Conservation (phyloP, 768 basidiomycete species). For the Leccinum subtestaceum region DNA sequence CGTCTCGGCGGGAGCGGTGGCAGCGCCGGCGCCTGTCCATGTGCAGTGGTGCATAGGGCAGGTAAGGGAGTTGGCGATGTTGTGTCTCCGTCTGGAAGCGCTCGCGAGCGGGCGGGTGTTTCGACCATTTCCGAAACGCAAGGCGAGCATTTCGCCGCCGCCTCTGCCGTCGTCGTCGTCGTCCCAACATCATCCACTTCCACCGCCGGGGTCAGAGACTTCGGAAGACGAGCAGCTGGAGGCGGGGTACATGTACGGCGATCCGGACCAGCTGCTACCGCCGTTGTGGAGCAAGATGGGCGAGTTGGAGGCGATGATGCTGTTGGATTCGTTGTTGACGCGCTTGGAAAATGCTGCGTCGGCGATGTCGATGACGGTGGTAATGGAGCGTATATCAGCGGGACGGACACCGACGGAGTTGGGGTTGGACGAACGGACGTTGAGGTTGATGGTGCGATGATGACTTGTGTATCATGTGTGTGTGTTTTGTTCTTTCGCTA, state of each 20-base stretch:
- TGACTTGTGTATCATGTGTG: not conserved
- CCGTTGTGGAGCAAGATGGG: conserved; percentile 63
- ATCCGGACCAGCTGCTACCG: conserved; percentile 66
- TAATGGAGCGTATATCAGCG: conserved; percentile 20
- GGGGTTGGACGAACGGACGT: conserved; percentile 47
- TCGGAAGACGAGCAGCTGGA: conserved; percentile 25
- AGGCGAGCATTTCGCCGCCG: conserved; percentile 26
- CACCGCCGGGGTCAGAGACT: conserved; percentile 25
- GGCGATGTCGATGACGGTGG: conserved; percentile 20
- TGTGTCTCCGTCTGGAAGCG: conserved; percentile 80
- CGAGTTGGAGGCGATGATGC: conserved; percentile 67
- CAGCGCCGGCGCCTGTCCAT: conserved; percentile 2
- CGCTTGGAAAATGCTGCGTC: conserved; percentile 74
- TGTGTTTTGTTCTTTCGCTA: not conserved
- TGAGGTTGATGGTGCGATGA: conserved; percentile 34
- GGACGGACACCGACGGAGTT: conserved; percentile 35
- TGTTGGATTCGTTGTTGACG: conserved; percentile 73
- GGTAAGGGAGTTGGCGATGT: conserved; percentile 65
- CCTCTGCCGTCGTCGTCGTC: conserved; percentile 7
- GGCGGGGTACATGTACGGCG: conserved; percentile 47
- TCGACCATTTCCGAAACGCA: conserved; percentile 38
- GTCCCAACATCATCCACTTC: conserved; percentile 17
- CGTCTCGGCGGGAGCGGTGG: conserved; percentile 9
- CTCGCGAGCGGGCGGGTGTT: conserved; percentile 64
- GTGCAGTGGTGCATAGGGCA: conserved; percentile 69